Conservation (phyloP, 1,139 yeast genomes). For the Taphrina pruni region DNA sequence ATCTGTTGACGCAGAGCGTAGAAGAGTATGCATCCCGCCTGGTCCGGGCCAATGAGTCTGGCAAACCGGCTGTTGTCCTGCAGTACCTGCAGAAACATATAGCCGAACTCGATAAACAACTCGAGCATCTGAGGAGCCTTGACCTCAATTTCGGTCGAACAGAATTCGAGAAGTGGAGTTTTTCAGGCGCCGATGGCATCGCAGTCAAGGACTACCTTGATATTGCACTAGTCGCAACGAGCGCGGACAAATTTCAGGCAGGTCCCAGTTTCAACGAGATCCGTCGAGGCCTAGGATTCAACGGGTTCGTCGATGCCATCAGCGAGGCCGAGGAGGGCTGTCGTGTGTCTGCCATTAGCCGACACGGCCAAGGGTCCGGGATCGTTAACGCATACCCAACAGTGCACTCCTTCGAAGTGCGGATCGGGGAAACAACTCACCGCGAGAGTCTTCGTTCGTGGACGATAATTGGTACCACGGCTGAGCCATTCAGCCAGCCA, state of each 20-base stretch:
- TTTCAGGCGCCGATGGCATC: not conserved
- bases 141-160: not conserved
- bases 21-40: not conserved
- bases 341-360: not conserved
- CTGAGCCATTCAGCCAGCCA: not conserved
- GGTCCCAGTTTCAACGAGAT: not conserved
- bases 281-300: not conserved
- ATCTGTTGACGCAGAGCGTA: not conserved
- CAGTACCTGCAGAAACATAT: not conserved
- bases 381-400: not conserved
- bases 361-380: slow-evolving; percentile 1
- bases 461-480: not conserved
- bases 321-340: not conserved
- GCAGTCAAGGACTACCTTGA: not conserved
- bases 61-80: not conserved
- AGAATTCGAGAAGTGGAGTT: not conserved
- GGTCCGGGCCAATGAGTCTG: not conserved
- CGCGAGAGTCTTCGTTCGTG: not conserved
- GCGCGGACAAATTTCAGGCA: not conserved
- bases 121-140: not conserved
- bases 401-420: not conserved
- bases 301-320: too few relatives aligned
- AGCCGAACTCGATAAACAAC: not conserved
- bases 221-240: not conserved
- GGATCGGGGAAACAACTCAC: not conserved